Evolutionary conservation across 2,329 filamentous ascomycete genomes (phyloP).

Genomic region (Scedosporium boydii): DNA sequence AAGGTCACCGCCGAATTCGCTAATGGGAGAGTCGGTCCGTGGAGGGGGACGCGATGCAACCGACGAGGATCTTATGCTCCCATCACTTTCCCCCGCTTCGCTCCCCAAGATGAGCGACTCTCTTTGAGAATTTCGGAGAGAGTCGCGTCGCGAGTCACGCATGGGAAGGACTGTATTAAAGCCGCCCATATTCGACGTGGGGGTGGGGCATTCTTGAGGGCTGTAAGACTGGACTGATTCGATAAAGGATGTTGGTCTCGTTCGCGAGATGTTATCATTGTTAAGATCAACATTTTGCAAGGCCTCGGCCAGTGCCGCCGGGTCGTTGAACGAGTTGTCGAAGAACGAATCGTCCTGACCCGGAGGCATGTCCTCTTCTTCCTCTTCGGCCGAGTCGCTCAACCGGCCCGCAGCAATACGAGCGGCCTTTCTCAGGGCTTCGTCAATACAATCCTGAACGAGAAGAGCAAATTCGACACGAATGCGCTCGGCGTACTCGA

Average conservation of each 20-base stretch:
- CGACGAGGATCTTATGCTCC: constrained; percentile 74
- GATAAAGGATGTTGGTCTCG: constrained; percentile 43
- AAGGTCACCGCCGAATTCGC: constrained; percentile 70
- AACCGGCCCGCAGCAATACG: constrained; percentile 77
- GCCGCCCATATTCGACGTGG: constrained; percentile 65
- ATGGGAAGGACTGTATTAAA: constrained; percentile 3
- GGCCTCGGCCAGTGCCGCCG: constrained; percentile 47
- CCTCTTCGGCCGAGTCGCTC: constrained; percentile 63
- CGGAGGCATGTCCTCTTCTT: constrained; percentile 37
- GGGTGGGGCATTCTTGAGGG: constrained; percentile 82
- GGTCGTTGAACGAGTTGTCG: constrained; percentile 46
- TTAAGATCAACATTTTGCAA: constrained; percentile 33
- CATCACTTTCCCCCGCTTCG: constrained; percentile 78
- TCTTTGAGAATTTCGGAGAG: constrained; percentile 9
- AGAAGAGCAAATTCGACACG: constrained; percentile 86
- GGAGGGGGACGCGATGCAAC: constrained; percentile 56
- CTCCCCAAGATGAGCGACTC: constrained; percentile 69
- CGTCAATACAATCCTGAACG: constrained; percentile 92
- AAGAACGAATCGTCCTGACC: constrained; percentile 46
- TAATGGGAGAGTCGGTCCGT: constrained; percentile 82
- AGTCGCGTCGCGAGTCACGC: constrained; percentile 58
- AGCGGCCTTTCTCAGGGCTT: constrained; percentile 80
- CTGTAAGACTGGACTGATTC: constrained; percentile 81
- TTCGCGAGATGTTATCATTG: constrained; percentile 34
- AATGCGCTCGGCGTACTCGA: constrained; percentile 94